These are phyloP conservation scores for Cladosporium sp. DNA, from an alignment of 2,329 filamentous ascomycete genomes.

Conservation along the genomic window DNA sequence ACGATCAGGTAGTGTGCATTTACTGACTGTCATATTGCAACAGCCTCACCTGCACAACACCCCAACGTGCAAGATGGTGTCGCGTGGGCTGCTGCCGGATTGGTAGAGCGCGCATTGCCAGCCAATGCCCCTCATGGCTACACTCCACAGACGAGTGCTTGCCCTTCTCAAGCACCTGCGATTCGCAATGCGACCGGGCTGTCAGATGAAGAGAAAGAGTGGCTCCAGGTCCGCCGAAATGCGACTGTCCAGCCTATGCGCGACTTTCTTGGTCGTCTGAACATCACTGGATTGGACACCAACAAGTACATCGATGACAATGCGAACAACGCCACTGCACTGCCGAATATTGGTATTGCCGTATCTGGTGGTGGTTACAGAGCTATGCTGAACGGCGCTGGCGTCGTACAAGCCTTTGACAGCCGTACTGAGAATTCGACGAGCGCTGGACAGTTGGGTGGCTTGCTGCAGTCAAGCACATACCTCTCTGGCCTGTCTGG, in stretches of 20 bases:
- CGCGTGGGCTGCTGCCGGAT: not conserved
- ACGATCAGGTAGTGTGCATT: not conserved
- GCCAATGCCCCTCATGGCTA: constrained; percentile 65
- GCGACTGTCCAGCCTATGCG: constrained; percentile 73
- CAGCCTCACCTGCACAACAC: constrained; percentile 9
- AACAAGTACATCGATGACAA: constrained; percentile 63
- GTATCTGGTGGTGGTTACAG: constrained; percentile 82
- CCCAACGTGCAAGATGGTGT: constrained; percentile 3
- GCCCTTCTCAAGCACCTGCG: constrained; percentile 64
- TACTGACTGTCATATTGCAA: not conserved
- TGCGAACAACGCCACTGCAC: constrained; percentile 50
- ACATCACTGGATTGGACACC: constrained; percentile 77
- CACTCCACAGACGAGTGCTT: constrained; percentile 62
- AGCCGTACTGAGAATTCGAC: constrained; percentile 62
- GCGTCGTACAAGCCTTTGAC: constrained; percentile 75
- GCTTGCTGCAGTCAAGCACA: constrained; percentile 73
- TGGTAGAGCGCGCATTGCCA: constrained; percentile 29
- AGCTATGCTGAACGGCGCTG: constrained; percentile 79
- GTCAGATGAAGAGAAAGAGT: constrained; percentile 66
- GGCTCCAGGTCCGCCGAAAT: constrained; percentile 67
- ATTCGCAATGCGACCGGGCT: constrained; percentile 61
- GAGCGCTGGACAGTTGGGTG: constrained; percentile 65
- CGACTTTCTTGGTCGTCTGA: constrained; percentile 65
- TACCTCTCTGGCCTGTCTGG: constrained; percentile 79
- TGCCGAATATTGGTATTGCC: constrained; percentile 71